Percentiles rank a stretch among this genome's conserved stretches.
phyloP scores from a whole-genome alignment of 2,329 filamentous ascomycete genomes.

The Colletotrichum musae region DNA sequence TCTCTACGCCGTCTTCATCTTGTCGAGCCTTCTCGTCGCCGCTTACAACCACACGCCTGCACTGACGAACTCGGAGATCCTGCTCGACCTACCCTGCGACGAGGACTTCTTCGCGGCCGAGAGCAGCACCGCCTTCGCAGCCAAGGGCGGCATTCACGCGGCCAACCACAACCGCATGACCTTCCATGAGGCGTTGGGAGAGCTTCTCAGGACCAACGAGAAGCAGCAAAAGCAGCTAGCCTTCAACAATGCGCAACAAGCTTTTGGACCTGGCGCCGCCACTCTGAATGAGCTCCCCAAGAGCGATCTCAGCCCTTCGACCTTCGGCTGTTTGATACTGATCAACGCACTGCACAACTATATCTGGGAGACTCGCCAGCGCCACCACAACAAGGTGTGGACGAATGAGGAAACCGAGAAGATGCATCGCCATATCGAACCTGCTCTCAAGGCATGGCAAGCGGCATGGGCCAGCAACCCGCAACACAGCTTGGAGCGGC shows the following conservation, averaged over 20 bases:
- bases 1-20: conserved; percentile 89
- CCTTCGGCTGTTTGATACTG: conserved; percentile 90
- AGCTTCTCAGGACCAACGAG: conserved; percentile 83
- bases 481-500: conserved; percentile 85
- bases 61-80: conserved; percentile 93
- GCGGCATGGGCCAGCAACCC: conserved; percentile 91
- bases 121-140: conserved; percentile 84
- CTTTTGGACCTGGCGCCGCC: conserved; percentile 62
- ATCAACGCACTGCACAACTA: conserved; percentile 98
- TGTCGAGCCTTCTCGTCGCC: conserved; percentile 91
- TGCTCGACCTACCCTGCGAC: conserved; percentile 90
- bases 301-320: conserved; percentile 83
- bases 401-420: conserved; percentile 93
- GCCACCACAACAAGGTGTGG: conserved; percentile 91
- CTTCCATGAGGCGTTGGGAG: conserved; percentile 86
- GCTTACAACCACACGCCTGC: conserved; percentile 94
- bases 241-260: conserved; percentile 56
- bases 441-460: conserved; percentile 94
- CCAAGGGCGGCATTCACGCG: conserved; percentile 79
- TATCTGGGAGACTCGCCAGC: conserved; percentile 96
- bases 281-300: conserved; percentile 56
- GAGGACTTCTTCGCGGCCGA: conserved; percentile 92
- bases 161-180: conserved; percentile 80
- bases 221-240: conserved; percentile 71
- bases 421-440: conserved; percentile 96